Base-by-base conservation (phyloP, 2,329 filamentous ascomycete species). In the Colletotrichum cuscutae region DNA sequence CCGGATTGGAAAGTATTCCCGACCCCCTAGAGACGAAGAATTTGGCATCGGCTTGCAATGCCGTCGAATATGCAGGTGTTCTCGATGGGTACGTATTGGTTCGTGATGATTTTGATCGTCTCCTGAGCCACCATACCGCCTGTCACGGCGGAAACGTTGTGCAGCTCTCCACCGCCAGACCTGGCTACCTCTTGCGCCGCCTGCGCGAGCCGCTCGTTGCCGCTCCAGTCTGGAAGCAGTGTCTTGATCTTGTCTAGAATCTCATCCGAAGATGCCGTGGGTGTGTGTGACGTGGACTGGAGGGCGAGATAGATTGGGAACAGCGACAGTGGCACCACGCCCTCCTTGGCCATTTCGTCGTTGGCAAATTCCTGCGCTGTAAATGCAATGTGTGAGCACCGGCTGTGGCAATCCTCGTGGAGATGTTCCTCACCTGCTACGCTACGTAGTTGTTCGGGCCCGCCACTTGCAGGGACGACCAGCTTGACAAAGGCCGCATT, bases 71-170 rank as follows among this genome's bases (percentile, higher is more conserved):
- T 86, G 79, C 91, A 93, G 19, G 90, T 92, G 80, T 93, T 92
- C 77, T 93, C 91, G 75, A 93, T 89, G 28, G 92, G 91, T 56
- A 93, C 86, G 82, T 93, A 94, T 83, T 94, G 92, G 78, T 90
- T 91, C 13, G 92, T 93, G 77, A 93, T 89, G 71, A 96, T 90
- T 81, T 99, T 99, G 84, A 99, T 97, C 75, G 96, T 90, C 84
- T 99, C 97, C 83, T 99, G 97, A n/a, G 96, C 95, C 60, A 97
- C 93, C 86, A 99, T 93, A 3, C 97, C 97, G 35, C 97, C 97
- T 1, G 92, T 93, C 68, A 98, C 84, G 30, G 95, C 92, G 37
- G 95, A 93, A 68, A 97, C 94, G 80, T 98, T 98, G 85, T 99
- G 97, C 72, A 99, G 85, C 81, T 99, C 97, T 66, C 91, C 94